A percentile compares a stretch with the other conserved stretches of the same genome.
phyloP scores from a whole-genome alignment of 2,329 filamentous ascomycete species.

The Colletotrichum lini region DNA sequence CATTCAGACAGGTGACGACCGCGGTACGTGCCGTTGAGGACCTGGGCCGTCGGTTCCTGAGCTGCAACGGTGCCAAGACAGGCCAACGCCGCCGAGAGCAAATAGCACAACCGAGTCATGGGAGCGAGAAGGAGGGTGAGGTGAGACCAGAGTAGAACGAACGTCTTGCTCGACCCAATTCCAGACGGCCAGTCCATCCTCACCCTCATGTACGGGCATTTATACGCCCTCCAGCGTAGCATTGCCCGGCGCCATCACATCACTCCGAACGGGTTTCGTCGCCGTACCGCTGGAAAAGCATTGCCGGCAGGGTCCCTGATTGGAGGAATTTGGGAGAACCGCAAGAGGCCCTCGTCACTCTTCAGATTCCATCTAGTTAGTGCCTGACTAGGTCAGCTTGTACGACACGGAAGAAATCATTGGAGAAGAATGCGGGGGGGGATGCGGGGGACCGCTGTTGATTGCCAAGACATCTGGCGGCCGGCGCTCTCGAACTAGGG shows the following conservation, averaged over 20 bases:
- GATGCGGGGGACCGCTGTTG: constrained; percentile 28
- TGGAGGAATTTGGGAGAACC: constrained; percentile 38
- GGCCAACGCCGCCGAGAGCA: constrained; percentile 26
- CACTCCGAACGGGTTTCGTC: background rate
- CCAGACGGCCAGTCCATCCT: background rate
- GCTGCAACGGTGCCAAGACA: constrained; percentile 21
- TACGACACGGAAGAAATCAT: constrained; percentile 24
- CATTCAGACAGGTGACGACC: constrained; percentile 52
- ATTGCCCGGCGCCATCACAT: background rate
- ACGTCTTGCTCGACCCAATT: background rate
- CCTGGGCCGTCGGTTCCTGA: constrained; percentile 42
- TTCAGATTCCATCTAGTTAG: background rate
- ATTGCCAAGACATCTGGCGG: constrained; percentile 10
- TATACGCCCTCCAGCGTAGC: constrained; percentile 27
- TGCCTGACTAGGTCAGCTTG: constrained; percentile 14
- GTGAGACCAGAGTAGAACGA: background rate
- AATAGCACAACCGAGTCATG: constrained; percentile 24
- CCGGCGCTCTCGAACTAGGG: constrained; percentile 18
- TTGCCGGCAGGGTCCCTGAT: constrained; percentile 17
- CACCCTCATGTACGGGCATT: background rate
- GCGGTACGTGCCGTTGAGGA: constrained; percentile 52
- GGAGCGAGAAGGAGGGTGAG: background rate
- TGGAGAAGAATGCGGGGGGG: constrained; percentile 41
- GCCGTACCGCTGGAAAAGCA: constrained; percentile 3
- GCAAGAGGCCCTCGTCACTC: constrained; percentile 22